A percentile compares a stretch with the other conserved stretches of the same genome.
Evolutionary conservation across 306 rosid genomes (phyloP).

Genomic region (Medicago ruthenica): DNA sequence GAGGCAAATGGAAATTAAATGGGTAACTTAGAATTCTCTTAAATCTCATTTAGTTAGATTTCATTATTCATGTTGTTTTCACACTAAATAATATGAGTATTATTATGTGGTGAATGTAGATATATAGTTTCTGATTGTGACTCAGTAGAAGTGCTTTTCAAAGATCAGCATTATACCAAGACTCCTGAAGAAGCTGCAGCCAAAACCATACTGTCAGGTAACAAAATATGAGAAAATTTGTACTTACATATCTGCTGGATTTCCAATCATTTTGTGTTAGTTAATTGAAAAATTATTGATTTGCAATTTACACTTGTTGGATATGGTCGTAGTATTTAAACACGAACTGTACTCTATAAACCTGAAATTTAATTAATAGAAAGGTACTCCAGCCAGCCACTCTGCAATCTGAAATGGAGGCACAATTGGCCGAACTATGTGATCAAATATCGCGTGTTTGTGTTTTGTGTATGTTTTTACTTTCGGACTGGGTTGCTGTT

Average conservation of each 20-base stretch:
- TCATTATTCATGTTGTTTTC: background rate
- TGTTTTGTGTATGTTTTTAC: background rate
- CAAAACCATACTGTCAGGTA: conserved; percentile 75
- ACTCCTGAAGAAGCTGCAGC: conserved; percentile 99
- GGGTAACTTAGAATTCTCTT: conserved; percentile 59
- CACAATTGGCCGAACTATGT: too few species aligned
- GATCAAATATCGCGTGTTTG: background rate
- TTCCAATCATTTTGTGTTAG: background rate
- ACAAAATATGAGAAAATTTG: conserved; percentile 27
- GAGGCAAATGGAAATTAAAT: conserved; percentile 93
- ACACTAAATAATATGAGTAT: conserved; percentile 13
- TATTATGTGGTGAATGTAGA: conserved; percentile 51
- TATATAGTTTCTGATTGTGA: conserved; percentile 97
- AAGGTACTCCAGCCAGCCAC: background rate
- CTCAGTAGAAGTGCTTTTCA: conserved; percentile 78
- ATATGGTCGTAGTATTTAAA: background rate
- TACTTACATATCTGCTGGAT: background rate
- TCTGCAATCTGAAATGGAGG: background rate
- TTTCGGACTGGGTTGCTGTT: background rate
- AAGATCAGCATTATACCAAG: conserved; percentile 84
- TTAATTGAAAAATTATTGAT: background rate
- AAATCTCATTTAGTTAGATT: background rate
- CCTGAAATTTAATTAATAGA: background rate
- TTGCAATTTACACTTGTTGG: background rate
- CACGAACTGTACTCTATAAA: background rate